Evolutionary conservation across 2,329 filamentous ascomycete genomes (phyloP).

Genomic region (Penicillium nordicum): DNA sequence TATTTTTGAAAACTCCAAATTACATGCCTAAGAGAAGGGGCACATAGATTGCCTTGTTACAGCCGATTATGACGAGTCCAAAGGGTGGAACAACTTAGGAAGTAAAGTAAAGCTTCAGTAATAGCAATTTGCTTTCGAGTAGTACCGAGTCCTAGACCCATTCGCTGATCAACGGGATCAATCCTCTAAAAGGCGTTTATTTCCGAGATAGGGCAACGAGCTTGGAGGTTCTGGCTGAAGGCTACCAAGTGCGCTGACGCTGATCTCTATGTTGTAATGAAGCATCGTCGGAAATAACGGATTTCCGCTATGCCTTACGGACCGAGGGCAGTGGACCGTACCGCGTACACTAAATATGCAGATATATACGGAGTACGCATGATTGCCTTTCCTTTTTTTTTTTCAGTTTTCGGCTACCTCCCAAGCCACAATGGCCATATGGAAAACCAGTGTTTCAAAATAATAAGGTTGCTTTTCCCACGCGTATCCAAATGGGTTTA

Average conservation of each 20-base stretch:
- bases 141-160: background rate
- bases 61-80: constrained; percentile 17
- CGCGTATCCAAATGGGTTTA: constrained; percentile 10
- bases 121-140: background rate
- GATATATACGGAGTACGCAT: background rate
- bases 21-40: constrained; percentile 5
- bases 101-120: constrained; percentile 9
- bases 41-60: constrained; percentile 12
- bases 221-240: background rate
- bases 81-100: background rate
- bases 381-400: background rate
- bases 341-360: constrained; percentile 13
- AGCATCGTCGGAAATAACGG: background rate
- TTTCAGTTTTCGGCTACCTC: background rate
- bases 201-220: background rate
- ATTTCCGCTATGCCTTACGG: background rate
- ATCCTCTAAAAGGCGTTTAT: background rate
- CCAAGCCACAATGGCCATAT: constrained; percentile 23
- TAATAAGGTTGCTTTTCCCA: constrained; percentile 19
- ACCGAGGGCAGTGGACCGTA: constrained; percentile 7
- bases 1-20: constrained; percentile 14
- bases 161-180: background rate
- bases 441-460: constrained; percentile 19
- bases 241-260: background rate
- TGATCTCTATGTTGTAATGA: background rate